Percentiles rank a stretch among this genome's conserved stretches.
phyloP scores from a whole-genome alignment of 129 eudicot genomes.

The Chrysanthemum makinoi region DNA sequence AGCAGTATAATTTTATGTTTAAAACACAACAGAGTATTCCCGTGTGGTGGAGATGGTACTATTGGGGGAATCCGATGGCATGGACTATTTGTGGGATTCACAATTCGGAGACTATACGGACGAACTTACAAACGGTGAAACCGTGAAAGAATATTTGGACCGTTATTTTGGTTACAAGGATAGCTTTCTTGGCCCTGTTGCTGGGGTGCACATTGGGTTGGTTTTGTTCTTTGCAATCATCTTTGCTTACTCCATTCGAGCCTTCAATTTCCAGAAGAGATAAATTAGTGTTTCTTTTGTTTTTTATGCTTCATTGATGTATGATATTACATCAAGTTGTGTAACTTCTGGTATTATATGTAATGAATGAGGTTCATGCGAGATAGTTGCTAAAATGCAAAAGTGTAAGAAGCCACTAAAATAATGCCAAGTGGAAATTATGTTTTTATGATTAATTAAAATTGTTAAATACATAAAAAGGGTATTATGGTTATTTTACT shows the following conservation, averaged over 20 bases:
- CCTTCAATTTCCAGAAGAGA: conserved; percentile 47
- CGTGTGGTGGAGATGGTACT: conserved; percentile 55
- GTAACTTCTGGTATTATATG: conserved; percentile 9
- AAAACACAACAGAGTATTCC: conserved; percentile 35
- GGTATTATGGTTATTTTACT: no score
- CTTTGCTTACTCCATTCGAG: conserved; percentile 37
- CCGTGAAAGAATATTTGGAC: conserved; percentile 29
- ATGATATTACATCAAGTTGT: conserved; percentile 1
- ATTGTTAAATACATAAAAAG: no score
- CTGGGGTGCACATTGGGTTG: conserved; percentile 30
- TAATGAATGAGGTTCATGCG: no score
- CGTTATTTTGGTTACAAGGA: conserved; percentile 29
- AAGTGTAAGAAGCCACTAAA: no score
- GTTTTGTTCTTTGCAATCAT: conserved; percentile 30
- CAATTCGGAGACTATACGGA: conserved; percentile 39
- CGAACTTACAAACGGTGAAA: conserved; percentile 10
- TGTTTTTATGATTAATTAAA: no score
- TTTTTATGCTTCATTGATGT: neutral
- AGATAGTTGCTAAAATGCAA: no score
- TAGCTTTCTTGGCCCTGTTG: conserved; percentile 35
- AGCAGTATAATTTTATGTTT: no score
- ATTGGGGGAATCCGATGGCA: conserved; percentile 39
- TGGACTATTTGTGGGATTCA: conserved; percentile 55
- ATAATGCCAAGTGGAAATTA: no score
- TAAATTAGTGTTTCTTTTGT: neutral